Base-by-base conservation (phyloP, 1,139 yeast genomes). In the Zhuliangozyma blackwelliae region DNA sequence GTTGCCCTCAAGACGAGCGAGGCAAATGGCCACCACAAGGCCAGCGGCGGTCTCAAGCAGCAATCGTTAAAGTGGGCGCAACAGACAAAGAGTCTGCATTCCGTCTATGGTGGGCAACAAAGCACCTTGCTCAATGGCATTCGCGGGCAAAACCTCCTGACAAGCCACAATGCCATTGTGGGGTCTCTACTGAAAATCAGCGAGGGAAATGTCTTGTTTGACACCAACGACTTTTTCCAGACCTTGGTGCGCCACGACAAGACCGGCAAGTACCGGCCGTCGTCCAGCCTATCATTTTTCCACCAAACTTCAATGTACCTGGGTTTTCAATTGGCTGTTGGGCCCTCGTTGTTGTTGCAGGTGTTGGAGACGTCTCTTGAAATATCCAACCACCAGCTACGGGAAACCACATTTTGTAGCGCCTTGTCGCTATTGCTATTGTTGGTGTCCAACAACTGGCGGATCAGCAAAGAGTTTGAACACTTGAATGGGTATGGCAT, bases 401-500 rank as follows among this genome's bases (percentile, higher is more conserved):
- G 61, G 25, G 63, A 61, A 33, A 40, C 52, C 4, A 39, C 57
- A 5, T 44, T 66, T 3, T 49, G 50, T 26, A 51, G 51, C 26
- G 35, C 58, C 2, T 40, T 68, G 21, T 41, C 50, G 4, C 37
- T 66, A 2, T 41, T 68, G 12, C 53, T 69, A 16, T 45, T 49
- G 1, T 41, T 61, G 5, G 39, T 68, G n/a, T 49, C 55, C 12
- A 58, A 59, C 34, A 56, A 64, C 41, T 67, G 74, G 72, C 47
- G 72, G 31, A 47, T 68, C 29, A 47, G 53, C 35, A 63, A 64
- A 39, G 75, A 70, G 39, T 69, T 70, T 43, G 75, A 69, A 37
- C 63, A 61, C 36, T 49, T 55, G n/a, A 63, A 63, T 45, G 75
- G 76, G 1, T 68, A 65, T 41, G 69, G 67, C 8, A 53, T 68